Base-by-base conservation (phyloP, 768 basidiomycete species). In the Tylopilus felleus region DNA sequence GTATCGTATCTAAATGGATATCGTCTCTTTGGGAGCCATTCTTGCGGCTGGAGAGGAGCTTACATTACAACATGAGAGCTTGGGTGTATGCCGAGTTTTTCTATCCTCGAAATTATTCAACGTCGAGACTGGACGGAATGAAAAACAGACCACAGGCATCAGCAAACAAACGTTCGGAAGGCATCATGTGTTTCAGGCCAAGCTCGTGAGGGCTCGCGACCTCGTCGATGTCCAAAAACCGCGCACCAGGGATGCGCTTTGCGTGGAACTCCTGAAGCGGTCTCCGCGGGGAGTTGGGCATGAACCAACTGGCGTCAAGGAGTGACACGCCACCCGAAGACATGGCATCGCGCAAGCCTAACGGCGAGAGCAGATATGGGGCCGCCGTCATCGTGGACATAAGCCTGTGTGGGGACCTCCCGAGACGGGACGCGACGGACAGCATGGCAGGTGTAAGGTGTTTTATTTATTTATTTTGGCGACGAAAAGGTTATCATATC, bases 131-230 rank as follows among this genome's bases (percentile, higher is more conserved):
- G 27, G 57, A 43, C 41, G 49, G 42, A 16, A 54, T 5, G 44
- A 57, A 46, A 50, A 22, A 65, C 87, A 58, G 74, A 95, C 93
- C 84, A 65, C 90, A 93, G 9, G 90, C 86, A 52, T 80, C 76
- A 23, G 86, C 85, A 69, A 98, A 98, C 35, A 75, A 73, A 41
- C 80, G 76, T 33, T 73, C 75, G 31, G 76, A 71, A 17, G 97
- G 97, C 80, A 98, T 85, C 94, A 98, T 98, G 73, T 98, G 96
- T 64, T 88, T 88, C 22, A 98, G 75, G 13, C 88, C 90, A 5
- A 95, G 77, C 49, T 85, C 80, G 66, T 91, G 86, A 9, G 80
- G 71, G 54, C 81, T 84, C 1, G 88, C 82, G 25, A 92, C 87
- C 48, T 83, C 76, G 69, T 97, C 94, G 23, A 95, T 74, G 66